Base-by-base conservation (phyloP, 2,329 filamentous ascomycete genomes). In the Beauveria sp. region DNA sequence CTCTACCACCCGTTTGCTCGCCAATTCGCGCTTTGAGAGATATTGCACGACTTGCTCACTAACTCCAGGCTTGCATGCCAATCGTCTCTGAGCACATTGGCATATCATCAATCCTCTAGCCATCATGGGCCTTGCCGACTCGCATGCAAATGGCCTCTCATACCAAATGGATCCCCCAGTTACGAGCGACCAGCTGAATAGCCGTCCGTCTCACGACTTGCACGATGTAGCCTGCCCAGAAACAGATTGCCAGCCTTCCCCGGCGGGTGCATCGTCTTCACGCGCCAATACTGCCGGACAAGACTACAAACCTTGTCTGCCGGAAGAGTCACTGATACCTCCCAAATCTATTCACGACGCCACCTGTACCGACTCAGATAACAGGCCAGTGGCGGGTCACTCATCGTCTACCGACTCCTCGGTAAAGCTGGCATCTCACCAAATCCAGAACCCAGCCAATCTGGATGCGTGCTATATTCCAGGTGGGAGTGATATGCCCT, bases 211-310 rank as follows among this genome's bases (percentile, higher is more conserved):
- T 9, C 50, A 54, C 51, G 43, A 52, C 16, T n/a, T 55, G 28
- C 48, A 54, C 22, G 53, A 57, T 40, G 59, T 47, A 8, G 59
- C 59, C n/a, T 56, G 52, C 37, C 59, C 59, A 44, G 46, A 47
- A 5, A 57, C 59, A 14, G 52, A 55, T 22, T 46, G 56, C 26
- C 53, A 44, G 3, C 59, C 56, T 8, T 14, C 48, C 2, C 56
- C 37, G n/a, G n/a, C 47, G 7, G 48, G 47, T 10, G 24, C 55
- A 14, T 50, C 48, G 3, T 37, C 40, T 4, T 40, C 41, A 28
- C 24, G 34, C 8, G 14, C 26, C 50, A 9, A 37, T 20, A 41
- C 26, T 14, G n/a, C 26, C 3, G 50, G 22, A 5, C 57, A 60
- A 30, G 46, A 60, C 18, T 53, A 28, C 5, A 48, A 60, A n/a